A percentile compares a stretch with the other conserved stretches of the same genome.
phyloP scores from a whole-genome alignment of 371 early-diverging fungal species.

The Apophysomyces trapeziformis region DNA sequence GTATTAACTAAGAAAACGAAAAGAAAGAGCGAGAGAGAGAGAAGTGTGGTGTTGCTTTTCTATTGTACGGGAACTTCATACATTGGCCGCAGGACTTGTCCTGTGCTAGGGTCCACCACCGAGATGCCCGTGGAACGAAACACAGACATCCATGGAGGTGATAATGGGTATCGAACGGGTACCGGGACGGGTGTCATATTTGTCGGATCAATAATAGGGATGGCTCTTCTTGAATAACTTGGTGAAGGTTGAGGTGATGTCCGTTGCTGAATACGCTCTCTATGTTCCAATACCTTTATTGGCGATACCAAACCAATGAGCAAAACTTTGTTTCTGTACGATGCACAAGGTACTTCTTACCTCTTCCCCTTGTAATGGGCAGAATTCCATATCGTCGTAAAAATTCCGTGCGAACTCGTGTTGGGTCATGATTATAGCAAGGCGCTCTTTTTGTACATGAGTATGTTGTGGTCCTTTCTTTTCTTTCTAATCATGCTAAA shows the following conservation, averaged over 20 bases:
- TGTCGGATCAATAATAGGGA: conserved; percentile 50
- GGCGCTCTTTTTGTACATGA: conserved; percentile 13
- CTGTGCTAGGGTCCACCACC: conserved; percentile 21
- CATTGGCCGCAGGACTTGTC: conserved; percentile 12
- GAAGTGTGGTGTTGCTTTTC: background rate
- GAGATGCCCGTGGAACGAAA: conserved; percentile 15
- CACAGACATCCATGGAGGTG: conserved; percentile 10
- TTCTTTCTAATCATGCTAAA: background rate
- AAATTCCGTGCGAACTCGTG: conserved; percentile 53
- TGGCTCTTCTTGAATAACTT: conserved; percentile 29
- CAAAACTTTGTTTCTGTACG: background rate
- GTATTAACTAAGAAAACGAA: background rate
- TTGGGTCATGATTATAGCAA: conserved; percentile 45
- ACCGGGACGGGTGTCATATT: conserved; percentile 47
- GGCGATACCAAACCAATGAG: background rate
- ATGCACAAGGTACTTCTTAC: conserved; percentile 9
- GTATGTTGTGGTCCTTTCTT: background rate
- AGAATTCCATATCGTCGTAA: conserved; percentile 53
- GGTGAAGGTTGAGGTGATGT: conserved; percentile 50
- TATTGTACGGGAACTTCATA: conserved; percentile 26
- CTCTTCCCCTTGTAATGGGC: conserved; percentile 40
- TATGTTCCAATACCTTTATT: conserved; percentile 36
- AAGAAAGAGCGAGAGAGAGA: background rate
- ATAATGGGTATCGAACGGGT: conserved; percentile 22
- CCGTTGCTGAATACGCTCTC: conserved; percentile 48